phyloP scores from a whole-genome alignment of 2,329 filamentous ascomycete genomes.

The Zymoseptoria tritici region DNA sequence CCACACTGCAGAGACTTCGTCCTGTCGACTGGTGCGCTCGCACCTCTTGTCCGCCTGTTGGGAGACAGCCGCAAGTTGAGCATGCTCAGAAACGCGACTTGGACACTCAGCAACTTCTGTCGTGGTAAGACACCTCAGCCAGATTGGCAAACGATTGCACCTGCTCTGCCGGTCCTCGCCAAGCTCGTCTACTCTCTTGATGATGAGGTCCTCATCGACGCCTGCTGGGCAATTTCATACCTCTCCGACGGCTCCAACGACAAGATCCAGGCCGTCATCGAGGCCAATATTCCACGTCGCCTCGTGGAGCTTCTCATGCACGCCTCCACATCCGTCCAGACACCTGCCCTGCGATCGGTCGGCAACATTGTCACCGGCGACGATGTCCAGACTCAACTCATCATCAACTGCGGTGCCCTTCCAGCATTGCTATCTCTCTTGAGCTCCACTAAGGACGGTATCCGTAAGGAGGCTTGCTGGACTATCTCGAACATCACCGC shows the following conservation, averaged over 20 bases:
- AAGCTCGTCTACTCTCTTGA: conserved; percentile 98
- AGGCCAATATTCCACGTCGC: conserved; percentile 92
- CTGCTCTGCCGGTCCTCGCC: conserved; percentile 85
- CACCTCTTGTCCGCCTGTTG: conserved; percentile 79
- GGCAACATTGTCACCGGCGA: conserved; percentile 99
- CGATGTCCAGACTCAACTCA: conserved; percentile 97
- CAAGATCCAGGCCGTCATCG: conserved; percentile 98
- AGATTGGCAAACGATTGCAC: conserved; percentile 92
- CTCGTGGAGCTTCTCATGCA: conserved; percentile 97
- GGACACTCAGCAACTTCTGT: conserved; percentile 99
- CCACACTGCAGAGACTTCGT: conserved; percentile 97
- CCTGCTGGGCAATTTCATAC: conserved; percentile 99
- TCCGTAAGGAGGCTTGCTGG: conserved; percentile 99
- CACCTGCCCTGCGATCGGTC: conserved; percentile 89
- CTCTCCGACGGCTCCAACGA: conserved; percentile 97
- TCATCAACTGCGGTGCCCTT: conserved; percentile 95
- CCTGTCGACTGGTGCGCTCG: conserved; percentile 79
- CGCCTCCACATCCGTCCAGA: conserved; percentile 95
- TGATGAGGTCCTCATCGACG: conserved; percentile 96
- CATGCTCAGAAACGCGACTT: conserved; percentile 98
- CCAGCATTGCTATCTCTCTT: conserved; percentile 87
- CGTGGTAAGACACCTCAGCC: conserved; percentile 98
- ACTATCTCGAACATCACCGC: conserved; percentile 99
- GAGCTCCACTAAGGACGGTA: conserved; percentile 96
- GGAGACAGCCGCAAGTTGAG: conserved; percentile 97